phyloP scores from a whole-genome alignment of 495 filamentous ascomycete species.

The Trichoderma parareesei region DNA sequence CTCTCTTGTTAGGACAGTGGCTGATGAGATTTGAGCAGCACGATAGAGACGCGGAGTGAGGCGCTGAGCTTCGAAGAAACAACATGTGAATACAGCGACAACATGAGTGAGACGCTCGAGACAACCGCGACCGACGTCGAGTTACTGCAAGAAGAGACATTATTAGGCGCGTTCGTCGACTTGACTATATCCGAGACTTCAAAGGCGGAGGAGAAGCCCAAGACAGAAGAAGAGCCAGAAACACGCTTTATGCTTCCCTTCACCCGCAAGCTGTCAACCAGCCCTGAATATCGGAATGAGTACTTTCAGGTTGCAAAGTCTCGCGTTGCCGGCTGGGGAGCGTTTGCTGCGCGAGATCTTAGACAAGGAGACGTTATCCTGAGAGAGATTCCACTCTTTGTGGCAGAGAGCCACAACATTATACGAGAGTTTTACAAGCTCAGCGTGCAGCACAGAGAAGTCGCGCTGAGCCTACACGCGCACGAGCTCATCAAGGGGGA shows the following conservation, averaged over 20 bases:
- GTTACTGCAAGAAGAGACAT: too few species aligned
- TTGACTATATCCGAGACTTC: not conserved
- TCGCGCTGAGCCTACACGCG: constrained; percentile 16
- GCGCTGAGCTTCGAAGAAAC: too few species aligned
- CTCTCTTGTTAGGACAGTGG: too few species aligned
- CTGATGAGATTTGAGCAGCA: too few species aligned
- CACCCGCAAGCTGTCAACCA: not conserved
- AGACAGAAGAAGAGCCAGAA: too few species aligned
- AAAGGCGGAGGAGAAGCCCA: not conserved
- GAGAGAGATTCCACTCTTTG: constrained; percentile 20
- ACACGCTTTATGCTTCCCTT: not conserved
- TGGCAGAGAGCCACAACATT: constrained; percentile 14
- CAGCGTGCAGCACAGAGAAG: constrained; percentile 10
- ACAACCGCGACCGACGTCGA: not conserved
- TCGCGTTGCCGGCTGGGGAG: constrained; percentile 22
- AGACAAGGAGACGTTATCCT: constrained; percentile 20
- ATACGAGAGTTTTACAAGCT: constrained; percentile 17
- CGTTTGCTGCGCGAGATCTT: constrained; percentile 23
- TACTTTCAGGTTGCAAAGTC: constrained; percentile 22
- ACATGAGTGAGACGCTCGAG: not conserved
- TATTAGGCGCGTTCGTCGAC: not conserved
- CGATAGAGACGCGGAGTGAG: too few species aligned
- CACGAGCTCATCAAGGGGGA: not conserved
- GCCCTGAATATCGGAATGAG: constrained; percentile 1
- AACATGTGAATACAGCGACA: too few species aligned